These are phyloP conservation scores for Trichomonas tenax DNA, from an alignment of 208 protist species.

Conservation along the genomic window DNA sequence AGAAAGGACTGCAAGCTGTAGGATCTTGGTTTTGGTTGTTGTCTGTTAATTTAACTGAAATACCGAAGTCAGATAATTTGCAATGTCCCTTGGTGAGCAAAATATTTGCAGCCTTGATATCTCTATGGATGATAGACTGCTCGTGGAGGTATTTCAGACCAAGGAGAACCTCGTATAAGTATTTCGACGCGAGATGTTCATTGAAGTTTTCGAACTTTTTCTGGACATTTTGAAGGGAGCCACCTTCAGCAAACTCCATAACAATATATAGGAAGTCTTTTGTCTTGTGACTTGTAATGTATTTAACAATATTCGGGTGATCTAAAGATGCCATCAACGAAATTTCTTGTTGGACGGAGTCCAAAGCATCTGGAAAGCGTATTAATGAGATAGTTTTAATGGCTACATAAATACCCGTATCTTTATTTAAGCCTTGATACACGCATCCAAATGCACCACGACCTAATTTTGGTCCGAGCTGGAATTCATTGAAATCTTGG, in stretches of 20 bases:
- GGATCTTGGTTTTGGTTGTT: background rate
- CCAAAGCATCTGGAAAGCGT: background rate
- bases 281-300: slow-evolving; percentile 49
- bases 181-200: slow-evolving; percentile 55
- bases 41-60: slow-evolving; percentile 67
- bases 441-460: slow-evolving; percentile 47
- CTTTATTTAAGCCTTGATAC: slow-evolving; percentile 47
- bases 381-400: slow-evolving; percentile 48
- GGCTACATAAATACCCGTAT: slow-evolving; percentile 49
- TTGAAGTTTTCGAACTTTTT: slow-evolving; percentile 59
- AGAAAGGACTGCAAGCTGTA: slow-evolving; percentile 46
- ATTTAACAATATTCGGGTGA: slow-evolving; percentile 59
- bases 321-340: slow-evolving; percentile 53
- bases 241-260: slow-evolving; percentile 61
- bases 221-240: slow-evolving; percentile 56
- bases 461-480: slow-evolving; percentile 38
- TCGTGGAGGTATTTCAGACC: slow-evolving; percentile 62
- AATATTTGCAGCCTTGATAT: slow-evolving; percentile 69
- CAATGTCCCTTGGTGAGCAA: slow-evolving; percentile 58
- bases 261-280: slow-evolving; percentile 59
- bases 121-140: slow-evolving; percentile 61
- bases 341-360: slow-evolving; percentile 44
- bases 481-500: slow-evolving; percentile 15
- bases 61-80: slow-evolving; percentile 91
- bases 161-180: slow-evolving; percentile 59